phyloP scores from a whole-genome alignment of 495 filamentous ascomycete species.

The Penicillium paxilli region DNA sequence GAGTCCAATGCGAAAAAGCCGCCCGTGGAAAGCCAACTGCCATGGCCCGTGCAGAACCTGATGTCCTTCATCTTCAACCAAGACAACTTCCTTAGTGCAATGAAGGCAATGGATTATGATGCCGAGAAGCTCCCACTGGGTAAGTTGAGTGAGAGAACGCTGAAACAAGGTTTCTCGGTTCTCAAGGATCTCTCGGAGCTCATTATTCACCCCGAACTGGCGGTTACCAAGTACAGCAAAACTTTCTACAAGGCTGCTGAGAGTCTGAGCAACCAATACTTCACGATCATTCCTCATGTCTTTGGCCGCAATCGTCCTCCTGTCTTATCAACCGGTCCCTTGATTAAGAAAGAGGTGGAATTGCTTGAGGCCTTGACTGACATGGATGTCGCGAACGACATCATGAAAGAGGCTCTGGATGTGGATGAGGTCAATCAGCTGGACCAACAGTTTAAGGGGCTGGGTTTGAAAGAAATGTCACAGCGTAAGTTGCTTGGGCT shows the following conservation, averaged over 20 bases:
- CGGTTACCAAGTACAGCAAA: constrained; percentile 46
- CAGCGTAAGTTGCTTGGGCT: constrained; percentile 35
- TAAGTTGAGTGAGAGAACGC: constrained; percentile 75
- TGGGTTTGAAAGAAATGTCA: constrained; percentile 76
- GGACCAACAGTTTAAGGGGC: constrained; percentile 67
- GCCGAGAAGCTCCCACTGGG: constrained; percentile 76
- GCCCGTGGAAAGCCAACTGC: constrained; percentile 52
- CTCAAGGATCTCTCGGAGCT: constrained; percentile 73
- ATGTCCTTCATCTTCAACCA: constrained; percentile 84
- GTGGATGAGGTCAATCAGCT: constrained; percentile 57
- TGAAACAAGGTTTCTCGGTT: constrained; percentile 67
- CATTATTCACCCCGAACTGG: constrained; percentile 49
- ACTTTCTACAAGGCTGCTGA: constrained; percentile 46
- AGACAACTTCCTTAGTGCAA: constrained; percentile 60
- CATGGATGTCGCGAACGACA: constrained; percentile 78
- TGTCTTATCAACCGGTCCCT: constrained; percentile 49
- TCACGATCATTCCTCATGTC: constrained; percentile 76
- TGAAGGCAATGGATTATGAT: constrained; percentile 74
- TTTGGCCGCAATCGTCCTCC: constrained; percentile 76
- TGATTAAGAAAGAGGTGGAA: constrained; percentile 72
- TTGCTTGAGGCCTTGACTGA: constrained; percentile 75
- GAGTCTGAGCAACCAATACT: constrained; percentile 70
- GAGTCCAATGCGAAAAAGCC: constrained; percentile 25
- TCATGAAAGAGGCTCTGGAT: constrained; percentile 65
- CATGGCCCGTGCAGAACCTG: constrained; percentile 59